Percentiles rank a stretch among this genome's conserved stretches.
phyloP scores from a whole-genome alignment of 441 rosid species.

The Gossypium gossypioides region DNA sequence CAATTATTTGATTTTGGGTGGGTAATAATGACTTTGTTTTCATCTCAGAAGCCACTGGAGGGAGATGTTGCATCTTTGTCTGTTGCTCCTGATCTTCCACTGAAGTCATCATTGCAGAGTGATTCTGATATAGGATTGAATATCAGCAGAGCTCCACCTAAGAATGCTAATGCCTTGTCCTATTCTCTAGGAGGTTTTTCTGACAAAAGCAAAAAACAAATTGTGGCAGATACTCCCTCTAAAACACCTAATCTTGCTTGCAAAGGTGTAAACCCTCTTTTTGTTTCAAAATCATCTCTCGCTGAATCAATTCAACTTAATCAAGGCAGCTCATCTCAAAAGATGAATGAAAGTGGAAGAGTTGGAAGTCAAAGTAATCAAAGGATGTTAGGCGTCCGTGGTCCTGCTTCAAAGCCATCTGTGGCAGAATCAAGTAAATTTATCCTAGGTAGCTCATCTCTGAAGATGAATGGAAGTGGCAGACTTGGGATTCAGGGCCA shows the following conservation, averaged over 20 bases:
- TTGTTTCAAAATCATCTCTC: conserved; percentile 23
- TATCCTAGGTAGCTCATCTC: conserved; percentile 23
- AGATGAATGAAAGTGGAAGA: conserved; percentile 26
- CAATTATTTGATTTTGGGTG: background rate
- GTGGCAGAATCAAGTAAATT: conserved; percentile 26
- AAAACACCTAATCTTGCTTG: conserved; percentile 32
- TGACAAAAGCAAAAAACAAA: conserved; percentile 27
- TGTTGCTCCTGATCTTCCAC: conserved; percentile 20
- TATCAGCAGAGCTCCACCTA: background rate
- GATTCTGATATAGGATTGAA: conserved; percentile 24
- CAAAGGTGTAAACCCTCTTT: conserved; percentile 32
- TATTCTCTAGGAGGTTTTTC: conserved; percentile 16
- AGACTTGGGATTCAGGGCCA: conserved; percentile 21
- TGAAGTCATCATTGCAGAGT: conserved; percentile 15
- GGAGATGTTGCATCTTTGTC: conserved; percentile 26
- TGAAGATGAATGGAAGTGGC: conserved; percentile 25
- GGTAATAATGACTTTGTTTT: conserved; percentile 9
- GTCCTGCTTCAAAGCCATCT: conserved; percentile 23
- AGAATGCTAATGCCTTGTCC: conserved; percentile 20
- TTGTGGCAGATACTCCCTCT: conserved; percentile 25
- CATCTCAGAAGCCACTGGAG: conserved; percentile 25
- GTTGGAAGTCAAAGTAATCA: conserved; percentile 22
- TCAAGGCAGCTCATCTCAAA: conserved; percentile 25
- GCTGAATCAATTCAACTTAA: conserved; percentile 26
- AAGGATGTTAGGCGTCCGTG: conserved; percentile 25